Percentiles rank a stretch among this genome's conserved stretches.
Evolutionary conservation across 2,329 filamentous ascomycete species (phyloP).

Genomic region (Ophiocordyceps unilateralis): DNA sequence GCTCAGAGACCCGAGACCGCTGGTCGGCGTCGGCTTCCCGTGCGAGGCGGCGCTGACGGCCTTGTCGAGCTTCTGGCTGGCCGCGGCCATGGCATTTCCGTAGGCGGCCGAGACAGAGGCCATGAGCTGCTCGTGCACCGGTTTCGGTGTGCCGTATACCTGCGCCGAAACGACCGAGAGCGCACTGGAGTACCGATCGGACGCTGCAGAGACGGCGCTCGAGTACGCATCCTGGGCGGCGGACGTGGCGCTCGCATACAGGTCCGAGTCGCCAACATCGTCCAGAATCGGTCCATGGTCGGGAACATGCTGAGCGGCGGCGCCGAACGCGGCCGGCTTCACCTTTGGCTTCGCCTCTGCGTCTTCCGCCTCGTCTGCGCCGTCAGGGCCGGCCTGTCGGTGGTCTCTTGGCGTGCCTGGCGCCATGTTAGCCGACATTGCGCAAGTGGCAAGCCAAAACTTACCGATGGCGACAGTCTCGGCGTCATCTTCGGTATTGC

Average conservation of each 20-base stretch:
- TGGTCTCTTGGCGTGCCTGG: neutral
- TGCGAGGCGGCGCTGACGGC: conserved; percentile 37
- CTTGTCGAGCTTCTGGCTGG: conserved; percentile 38
- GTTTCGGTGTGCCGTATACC: conserved; percentile 51
- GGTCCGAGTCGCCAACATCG: conserved; percentile 18
- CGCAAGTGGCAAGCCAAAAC: neutral
- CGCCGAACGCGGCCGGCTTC: conserved; percentile 32
- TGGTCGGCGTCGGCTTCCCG: conserved; percentile 27
- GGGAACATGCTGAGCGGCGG: conserved; percentile 31
- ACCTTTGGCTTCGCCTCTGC: conserved; percentile 9
- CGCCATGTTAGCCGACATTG: neutral
- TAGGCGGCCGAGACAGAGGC: conserved; percentile 53
- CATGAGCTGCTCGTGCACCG: conserved; percentile 51
- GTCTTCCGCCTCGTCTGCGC: conserved; percentile 9
- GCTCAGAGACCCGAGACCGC: conserved; percentile 21
- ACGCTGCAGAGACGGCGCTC: conserved; percentile 46
- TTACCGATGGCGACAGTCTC: neutral
- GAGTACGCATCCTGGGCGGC: conserved; percentile 42
- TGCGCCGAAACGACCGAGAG: conserved; percentile 50
- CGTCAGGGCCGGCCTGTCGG: conserved; percentile 9
- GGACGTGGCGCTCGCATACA: conserved; percentile 18
- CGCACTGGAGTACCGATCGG: conserved; percentile 50
- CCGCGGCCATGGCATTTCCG: conserved; percentile 44
- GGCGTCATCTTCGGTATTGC: neutral
- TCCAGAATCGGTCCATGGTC: conserved; percentile 31